Percentiles rank a stretch among this genome's conserved stretches.
phyloP scores from a whole-genome alignment of 495 filamentous ascomycete species.

The Penicillium argentinense region DNA sequence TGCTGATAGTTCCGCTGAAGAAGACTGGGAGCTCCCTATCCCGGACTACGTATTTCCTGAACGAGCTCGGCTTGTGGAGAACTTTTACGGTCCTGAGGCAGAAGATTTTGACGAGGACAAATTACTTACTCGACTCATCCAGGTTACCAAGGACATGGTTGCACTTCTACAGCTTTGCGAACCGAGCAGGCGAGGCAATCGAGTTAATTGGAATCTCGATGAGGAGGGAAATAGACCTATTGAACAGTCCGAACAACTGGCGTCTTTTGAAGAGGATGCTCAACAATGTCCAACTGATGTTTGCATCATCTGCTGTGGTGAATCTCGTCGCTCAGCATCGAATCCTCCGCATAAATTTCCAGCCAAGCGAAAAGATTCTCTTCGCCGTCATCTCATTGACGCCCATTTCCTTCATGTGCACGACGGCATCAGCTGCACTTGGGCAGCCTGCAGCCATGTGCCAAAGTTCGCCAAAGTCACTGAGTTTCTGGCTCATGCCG shows the following conservation, averaged over 20 bases:
- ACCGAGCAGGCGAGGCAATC: constrained; percentile 25
- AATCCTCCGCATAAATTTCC: constrained; percentile 33
- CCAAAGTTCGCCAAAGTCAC: constrained; percentile 25
- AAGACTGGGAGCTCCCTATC: constrained; percentile 22
- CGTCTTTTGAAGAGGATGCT: constrained; percentile 10
- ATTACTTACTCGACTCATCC: constrained; percentile 24
- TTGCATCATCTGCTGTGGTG: constrained; percentile 30
- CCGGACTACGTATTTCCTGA: constrained; percentile 26
- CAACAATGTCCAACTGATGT: constrained; percentile 24
- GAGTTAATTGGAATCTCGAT: constrained; percentile 22
- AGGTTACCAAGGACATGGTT: constrained; percentile 33
- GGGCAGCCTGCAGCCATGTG: constrained; percentile 22
- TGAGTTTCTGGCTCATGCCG: constrained; percentile 29
- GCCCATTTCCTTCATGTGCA: constrained; percentile 22
- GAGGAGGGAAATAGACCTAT: constrained; percentile 7
- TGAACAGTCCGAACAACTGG: constrained; percentile 15
- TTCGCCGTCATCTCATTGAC: constrained; percentile 30
- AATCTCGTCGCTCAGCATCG: constrained; percentile 23
- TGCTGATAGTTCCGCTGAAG: constrained; percentile 16
- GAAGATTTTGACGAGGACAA: constrained; percentile 27
- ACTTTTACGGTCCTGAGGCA: constrained; percentile 28
- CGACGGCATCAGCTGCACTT: constrained; percentile 28
- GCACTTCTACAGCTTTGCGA: constrained; percentile 20
- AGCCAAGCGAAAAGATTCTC: constrained; percentile 26
- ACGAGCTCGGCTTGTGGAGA: constrained; percentile 25